These are phyloP conservation scores for Penicillium brevicompactum DNA, from an alignment of 2,329 filamentous ascomycete species.

Conservation along the genomic window DNA sequence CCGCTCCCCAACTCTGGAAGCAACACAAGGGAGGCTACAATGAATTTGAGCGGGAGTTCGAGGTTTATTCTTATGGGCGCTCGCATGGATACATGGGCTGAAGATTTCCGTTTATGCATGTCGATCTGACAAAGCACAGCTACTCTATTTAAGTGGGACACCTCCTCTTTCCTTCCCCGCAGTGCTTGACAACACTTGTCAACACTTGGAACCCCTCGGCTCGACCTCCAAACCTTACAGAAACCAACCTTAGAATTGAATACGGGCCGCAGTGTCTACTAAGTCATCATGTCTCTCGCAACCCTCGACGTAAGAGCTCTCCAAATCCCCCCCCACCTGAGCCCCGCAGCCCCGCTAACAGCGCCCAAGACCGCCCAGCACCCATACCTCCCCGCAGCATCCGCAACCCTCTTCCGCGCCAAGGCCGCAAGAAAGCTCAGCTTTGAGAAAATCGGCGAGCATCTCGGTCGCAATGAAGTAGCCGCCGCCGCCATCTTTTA, in stretches of 20 bases:
- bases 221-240: neutral
- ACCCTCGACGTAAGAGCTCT: conserved; percentile 44
- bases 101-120: neutral
- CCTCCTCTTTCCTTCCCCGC: conserved; percentile 5
- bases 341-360: conserved; percentile 4
- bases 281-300: conserved; percentile 44
- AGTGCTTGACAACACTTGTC: neutral
- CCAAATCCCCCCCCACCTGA: neutral
- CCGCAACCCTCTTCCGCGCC: conserved; percentile 74
- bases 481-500: conserved; percentile 89
- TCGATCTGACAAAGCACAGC: neutral
- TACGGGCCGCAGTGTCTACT: neutral
- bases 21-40: no score
- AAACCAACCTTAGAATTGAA: neutral
- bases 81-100: neutral
- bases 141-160: neutral
- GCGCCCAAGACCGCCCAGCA: conserved; percentile 30
- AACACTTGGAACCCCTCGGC: neutral
- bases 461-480: conserved; percentile 78
- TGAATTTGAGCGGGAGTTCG: neutral
- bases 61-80: neutral
- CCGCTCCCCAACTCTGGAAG: no score
- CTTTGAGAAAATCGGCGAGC: conserved; percentile 75
- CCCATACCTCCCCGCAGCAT: conserved; percentile 69
- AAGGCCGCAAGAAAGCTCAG: conserved; percentile 75